Conservation (phyloP, 139 green algal genomes). For the Picochlorum sp. region DNA sequence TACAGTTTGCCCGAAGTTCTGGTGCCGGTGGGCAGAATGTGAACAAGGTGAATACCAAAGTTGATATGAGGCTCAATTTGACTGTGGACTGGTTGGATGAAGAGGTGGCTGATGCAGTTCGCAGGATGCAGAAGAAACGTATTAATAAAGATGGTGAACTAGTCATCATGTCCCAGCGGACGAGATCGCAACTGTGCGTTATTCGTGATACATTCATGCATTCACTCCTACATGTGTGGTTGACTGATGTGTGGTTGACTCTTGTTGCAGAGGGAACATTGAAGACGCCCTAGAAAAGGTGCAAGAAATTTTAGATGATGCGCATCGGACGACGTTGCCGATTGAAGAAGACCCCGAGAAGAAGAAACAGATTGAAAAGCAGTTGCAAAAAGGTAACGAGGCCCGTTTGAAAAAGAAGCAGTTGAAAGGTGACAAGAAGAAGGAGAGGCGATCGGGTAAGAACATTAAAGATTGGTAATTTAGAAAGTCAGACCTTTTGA, state of each 20-base stretch:
- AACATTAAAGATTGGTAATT: slow-evolving; percentile 50
- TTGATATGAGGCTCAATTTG: slow-evolving; percentile 87
- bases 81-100: slow-evolving; percentile 66
- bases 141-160: slow-evolving; percentile 89
- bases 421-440: slow-evolving; percentile 63
- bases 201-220: neutral
- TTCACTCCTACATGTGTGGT: neutral
- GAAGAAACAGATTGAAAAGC: slow-evolving; percentile 61
- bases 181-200: slow-evolving; percentile 62
- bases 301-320: slow-evolving; percentile 72
- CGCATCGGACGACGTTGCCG: slow-evolving; percentile 58
- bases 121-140: slow-evolving; percentile 73
- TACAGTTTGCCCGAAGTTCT: slow-evolving; percentile 76
- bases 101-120: slow-evolving; percentile 63
- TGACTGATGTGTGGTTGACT: slow-evolving; percentile 7
- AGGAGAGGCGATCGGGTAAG: slow-evolving; percentile 44
- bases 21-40: slow-evolving; percentile 92
- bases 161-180: slow-evolving; percentile 73
- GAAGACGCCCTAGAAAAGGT: slow-evolving; percentile 84
- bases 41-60: slow-evolving; percentile 96
- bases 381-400: slow-evolving; percentile 68
- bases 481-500: slow-evolving; percentile 16
- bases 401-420: slow-evolving; percentile 68
- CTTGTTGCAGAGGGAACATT: slow-evolving; percentile 68
- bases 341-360: slow-evolving; percentile 73